A percentile compares a stretch with the other conserved stretches of the same genome.
Evolutionary conservation across 1,284 basidiomycete species (phyloP).

Genomic region (Microbotryum intermedium): DNA sequence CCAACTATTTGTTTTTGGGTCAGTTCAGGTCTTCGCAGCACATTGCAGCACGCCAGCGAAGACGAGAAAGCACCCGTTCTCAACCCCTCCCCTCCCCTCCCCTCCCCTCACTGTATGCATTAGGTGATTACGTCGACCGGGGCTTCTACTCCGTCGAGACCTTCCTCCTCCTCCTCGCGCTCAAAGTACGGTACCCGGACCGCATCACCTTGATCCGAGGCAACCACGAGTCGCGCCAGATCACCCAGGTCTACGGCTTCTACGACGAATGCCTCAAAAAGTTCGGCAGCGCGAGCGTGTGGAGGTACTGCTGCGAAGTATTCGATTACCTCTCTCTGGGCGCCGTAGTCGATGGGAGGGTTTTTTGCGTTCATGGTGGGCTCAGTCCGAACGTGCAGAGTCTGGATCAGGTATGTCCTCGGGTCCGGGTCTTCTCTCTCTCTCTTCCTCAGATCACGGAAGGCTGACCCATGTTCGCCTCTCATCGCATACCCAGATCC

Average conservation of each 20-base stretch:
- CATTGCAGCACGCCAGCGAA: not conserved
- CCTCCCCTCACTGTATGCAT: not conserved
- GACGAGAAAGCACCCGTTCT: no score
- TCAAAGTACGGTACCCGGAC: slow-evolving; percentile 96
- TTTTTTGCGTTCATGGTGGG: slow-evolving; percentile 88
- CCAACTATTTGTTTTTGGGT: slow-evolving; percentile 99
- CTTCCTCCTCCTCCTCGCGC: slow-evolving; percentile 82
- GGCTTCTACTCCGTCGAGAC: slow-evolving; percentile 98
- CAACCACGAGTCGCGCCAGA: slow-evolving; percentile 98
- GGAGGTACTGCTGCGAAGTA: slow-evolving; percentile 97
- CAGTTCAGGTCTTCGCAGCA: slow-evolving; percentile 37
- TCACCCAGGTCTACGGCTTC: slow-evolving; percentile 98
- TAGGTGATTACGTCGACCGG: slow-evolving; percentile 88
- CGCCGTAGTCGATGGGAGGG: slow-evolving; percentile 89
- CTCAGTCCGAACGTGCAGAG: slow-evolving; percentile 74
- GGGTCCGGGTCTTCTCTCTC: not conserved
- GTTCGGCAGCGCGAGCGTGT: slow-evolving; percentile 90
- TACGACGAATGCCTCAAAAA: slow-evolving; percentile 98
- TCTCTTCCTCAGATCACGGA: no score
- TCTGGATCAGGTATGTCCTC: slow-evolving; percentile 67
- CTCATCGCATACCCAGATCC: slow-evolving; percentile 59
- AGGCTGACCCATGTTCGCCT: no score
- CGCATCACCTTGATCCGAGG: slow-evolving; percentile 94
- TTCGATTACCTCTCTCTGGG: slow-evolving; percentile 93
- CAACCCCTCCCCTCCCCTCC: no score